phyloP scores from a whole-genome alignment of 2,329 filamentous ascomycete genomes.

The Plectosphaerella cucumerina region DNA sequence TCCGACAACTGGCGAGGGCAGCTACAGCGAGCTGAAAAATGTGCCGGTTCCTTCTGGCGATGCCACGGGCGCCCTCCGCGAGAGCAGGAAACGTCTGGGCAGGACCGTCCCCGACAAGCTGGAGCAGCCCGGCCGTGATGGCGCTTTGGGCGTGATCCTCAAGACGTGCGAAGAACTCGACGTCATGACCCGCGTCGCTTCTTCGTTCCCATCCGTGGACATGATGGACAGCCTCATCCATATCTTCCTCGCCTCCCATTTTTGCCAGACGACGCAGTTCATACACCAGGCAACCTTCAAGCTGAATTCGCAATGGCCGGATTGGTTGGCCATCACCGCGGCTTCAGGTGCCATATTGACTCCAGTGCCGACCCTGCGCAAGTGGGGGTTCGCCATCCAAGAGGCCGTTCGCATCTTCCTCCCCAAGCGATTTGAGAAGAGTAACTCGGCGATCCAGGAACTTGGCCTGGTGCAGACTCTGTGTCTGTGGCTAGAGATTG shows the following conservation, averaged over 20 bases:
- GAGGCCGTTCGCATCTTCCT: conserved; percentile 41
- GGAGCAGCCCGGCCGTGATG: conserved; percentile 49
- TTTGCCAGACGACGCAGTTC: conserved; percentile 53
- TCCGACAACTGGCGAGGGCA: conserved; percentile 37
- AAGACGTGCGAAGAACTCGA: conserved; percentile 48
- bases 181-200: conserved; percentile 48
- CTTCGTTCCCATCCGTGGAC: conserved; percentile 58
- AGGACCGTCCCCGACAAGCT: conserved; percentile 36
- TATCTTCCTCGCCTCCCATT: conserved; percentile 53
- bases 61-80: conserved; percentile 31
- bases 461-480: conserved; percentile 45
- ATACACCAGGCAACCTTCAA: conserved; percentile 59
- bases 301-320: conserved; percentile 50
- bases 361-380: conserved; percentile 52
- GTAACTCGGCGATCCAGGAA: conserved; percentile 41
- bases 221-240: conserved; percentile 58
- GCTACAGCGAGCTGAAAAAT: conserved; percentile 39
- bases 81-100: conserved; percentile 29
- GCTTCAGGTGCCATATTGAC: conserved; percentile 58
- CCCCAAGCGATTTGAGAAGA: conserved; percentile 38
- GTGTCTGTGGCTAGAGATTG: conserved; percentile 44
- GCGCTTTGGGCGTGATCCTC: conserved; percentile 60
- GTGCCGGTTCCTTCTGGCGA: conserved; percentile 38
- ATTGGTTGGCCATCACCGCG: conserved; percentile 56
- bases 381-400: conserved; percentile 54